phyloP scores from a whole-genome alignment of 257 asterid genomes.

The Asclepias syriaca region DNA sequence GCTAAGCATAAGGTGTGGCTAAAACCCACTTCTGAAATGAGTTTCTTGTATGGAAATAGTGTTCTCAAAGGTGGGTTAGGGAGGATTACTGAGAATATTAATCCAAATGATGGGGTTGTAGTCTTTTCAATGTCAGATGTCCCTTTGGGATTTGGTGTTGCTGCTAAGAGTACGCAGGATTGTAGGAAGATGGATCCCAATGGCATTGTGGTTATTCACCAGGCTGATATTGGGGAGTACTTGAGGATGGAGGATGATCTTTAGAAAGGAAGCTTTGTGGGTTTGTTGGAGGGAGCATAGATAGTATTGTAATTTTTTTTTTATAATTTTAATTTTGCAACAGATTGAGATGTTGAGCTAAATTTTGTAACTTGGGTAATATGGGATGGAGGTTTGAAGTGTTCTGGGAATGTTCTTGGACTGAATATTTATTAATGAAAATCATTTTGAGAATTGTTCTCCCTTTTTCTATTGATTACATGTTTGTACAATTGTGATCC shows the following conservation, averaged over 20 bases:
- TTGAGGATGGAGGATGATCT: constrained; percentile 92
- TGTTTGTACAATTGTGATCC: neutral
- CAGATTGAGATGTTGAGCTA: neutral
- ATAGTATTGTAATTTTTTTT: neutral
- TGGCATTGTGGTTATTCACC: constrained; percentile 76
- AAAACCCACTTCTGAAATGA: constrained; percentile 83
- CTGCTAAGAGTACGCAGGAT: constrained; percentile 79
- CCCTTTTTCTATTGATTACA: neutral
- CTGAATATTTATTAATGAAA: neutral
- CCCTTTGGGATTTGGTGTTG: constrained; percentile 85
- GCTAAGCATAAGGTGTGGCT: constrained; percentile 92
- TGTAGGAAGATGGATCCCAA: constrained; percentile 86
- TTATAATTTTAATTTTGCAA: neutral
- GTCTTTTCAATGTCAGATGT: constrained; percentile 82
- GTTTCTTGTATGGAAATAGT: constrained; percentile 74
- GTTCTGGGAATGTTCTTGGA: neutral
- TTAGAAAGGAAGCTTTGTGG: constrained; percentile 2
- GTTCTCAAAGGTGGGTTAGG: constrained; percentile 91
- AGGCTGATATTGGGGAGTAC: constrained; percentile 85
- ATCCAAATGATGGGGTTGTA: constrained; percentile 76
- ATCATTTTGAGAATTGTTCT: neutral
- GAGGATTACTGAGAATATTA: constrained; percentile 82
- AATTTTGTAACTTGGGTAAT: neutral
- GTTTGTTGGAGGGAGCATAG: too few relatives aligned
- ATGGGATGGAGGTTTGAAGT: neutral